Evolutionary conservation across 306 rosid genomes (phyloP), one percentile per base, ranked within the genome.

Genomic region (Vigna radiata): DNA sequence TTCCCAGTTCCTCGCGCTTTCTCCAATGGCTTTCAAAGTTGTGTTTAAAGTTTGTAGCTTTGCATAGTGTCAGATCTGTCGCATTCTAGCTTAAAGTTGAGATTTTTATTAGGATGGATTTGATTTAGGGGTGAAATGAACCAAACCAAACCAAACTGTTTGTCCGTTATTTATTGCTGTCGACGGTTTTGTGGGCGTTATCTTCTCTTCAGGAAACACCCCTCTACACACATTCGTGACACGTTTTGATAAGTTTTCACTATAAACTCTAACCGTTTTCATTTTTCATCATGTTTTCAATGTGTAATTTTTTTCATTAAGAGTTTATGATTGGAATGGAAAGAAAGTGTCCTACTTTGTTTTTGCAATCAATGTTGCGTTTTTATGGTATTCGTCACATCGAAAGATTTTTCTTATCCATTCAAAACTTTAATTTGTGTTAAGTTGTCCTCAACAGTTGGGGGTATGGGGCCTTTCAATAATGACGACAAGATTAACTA

Each of bases 51-150:
- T 56, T 83, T 59, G 37, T 36, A 8, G 13, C 56, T 79, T 72
- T 66, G 29, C 60, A 5, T 69, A 53, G 73, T 78, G 14, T 79
- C 81, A 83, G 89, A 83, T 87, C 88, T 79, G 85, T 73, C 31
- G n/a, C 83, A 27, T 52, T 70, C 18, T 5, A 8, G 54, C 23
- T 82, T 65, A 49, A 60, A 62, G 46, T 1, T 50, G 43, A 59
- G 61, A 48, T 50, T 55, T 64, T 48, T 72, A 25, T 53, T 70
- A 6, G 1, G 18, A 39, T 39, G 62, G 13, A 27, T 39, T 66
- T 27, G 66, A 58, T 64, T 77, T 80, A 3, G 16, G 55, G 43
- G 41, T 68, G 33, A 37, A 53, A 17, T 63, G 21, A 15, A 36
- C 53, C 25, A 7, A 49, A 52, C 53, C 25, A 7, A 49, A 52